Conservation (phyloP, 352 stramenopile species). For the Globisporangium perplexum region DNA sequence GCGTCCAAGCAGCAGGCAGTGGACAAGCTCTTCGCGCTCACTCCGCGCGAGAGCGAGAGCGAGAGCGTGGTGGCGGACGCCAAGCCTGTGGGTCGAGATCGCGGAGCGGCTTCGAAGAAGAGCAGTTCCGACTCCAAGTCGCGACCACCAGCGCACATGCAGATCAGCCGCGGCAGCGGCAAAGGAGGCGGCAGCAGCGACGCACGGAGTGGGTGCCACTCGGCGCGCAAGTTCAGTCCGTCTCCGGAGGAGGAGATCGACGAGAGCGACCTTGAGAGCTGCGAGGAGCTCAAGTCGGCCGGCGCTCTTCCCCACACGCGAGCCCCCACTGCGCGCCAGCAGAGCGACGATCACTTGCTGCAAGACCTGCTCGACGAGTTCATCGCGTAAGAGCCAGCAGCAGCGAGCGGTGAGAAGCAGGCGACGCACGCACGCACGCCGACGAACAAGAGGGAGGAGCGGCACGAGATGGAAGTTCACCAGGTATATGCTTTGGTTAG, state of each 20-base stretch:
- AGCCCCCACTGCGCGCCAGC: not conserved
- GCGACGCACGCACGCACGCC: too few relatives aligned
- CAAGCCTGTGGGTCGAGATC: constrained; percentile 10
- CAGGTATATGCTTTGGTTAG: constrained; percentile 32
- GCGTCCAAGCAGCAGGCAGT: constrained; percentile 6
- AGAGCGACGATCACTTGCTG: constrained; percentile 38
- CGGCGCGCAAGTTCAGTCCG: constrained; percentile 24
- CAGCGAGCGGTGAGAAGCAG: too few relatives aligned
- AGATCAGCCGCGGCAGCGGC: not conserved
- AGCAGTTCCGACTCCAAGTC: not conserved
- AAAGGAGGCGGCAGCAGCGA: constrained; percentile 5
- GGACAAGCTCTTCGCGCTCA: constrained; percentile 10
- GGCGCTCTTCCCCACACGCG: not conserved
- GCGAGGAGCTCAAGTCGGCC: not conserved
- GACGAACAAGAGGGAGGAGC: not conserved
- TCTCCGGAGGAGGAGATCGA: constrained; percentile 34
- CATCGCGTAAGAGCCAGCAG: too few relatives aligned
- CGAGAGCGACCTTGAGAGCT: constrained; percentile 16
- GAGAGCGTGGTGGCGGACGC: constrained; percentile 8
- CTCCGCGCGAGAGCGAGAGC: constrained; percentile 14
- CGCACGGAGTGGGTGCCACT: constrained; percentile 18
- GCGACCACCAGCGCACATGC: not conserved
- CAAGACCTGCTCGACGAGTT: constrained; percentile 77
- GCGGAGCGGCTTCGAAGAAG: not conserved
- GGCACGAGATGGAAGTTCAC: constrained; percentile 15